phyloP scores from a whole-genome alignment of 2,329 filamentous ascomycete species.

The Cladosporium sp. region DNA sequence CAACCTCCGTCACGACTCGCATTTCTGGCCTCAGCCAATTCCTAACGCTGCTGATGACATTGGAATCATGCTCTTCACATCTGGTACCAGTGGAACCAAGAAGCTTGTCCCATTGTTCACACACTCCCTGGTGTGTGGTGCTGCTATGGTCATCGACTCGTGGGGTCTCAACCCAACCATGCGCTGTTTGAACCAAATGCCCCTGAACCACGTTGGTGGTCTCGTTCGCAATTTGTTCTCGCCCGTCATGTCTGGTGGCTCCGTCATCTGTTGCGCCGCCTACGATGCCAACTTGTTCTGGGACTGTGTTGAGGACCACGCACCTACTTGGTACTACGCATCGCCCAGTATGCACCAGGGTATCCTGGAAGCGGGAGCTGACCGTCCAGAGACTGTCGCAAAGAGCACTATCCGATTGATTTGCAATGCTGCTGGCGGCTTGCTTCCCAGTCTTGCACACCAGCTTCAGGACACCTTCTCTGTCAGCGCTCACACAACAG shows the following conservation, averaged over 20 bases:
- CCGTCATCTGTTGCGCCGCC: constrained; percentile 51
- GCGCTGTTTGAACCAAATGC: constrained; percentile 58
- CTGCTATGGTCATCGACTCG: constrained; percentile 51
- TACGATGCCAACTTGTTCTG: constrained; percentile 56
- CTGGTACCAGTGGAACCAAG: constrained; percentile 56
- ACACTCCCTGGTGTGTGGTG: constrained; percentile 49
- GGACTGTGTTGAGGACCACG: constrained; percentile 47
- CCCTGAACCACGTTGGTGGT: constrained; percentile 52
- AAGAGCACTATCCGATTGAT: constrained; percentile 49
- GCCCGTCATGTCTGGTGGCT: constrained; percentile 51
- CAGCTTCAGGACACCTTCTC: constrained; percentile 49
- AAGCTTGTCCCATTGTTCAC: constrained; percentile 54
- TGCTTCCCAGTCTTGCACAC: constrained; percentile 49
- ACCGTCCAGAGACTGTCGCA: constrained; percentile 38
- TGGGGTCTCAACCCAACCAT: constrained; percentile 48
- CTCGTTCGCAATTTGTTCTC: constrained; percentile 54
- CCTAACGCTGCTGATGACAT: constrained; percentile 45
- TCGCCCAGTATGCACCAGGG: constrained; percentile 56
- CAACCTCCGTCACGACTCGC: constrained; percentile 5
- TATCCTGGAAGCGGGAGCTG: constrained; percentile 46
- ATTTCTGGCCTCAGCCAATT: constrained; percentile 5
- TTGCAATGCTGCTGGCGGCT: constrained; percentile 53
- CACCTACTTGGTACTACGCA: constrained; percentile 56
- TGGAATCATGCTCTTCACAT: constrained; percentile 53
- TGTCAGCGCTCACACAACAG: constrained; percentile 24